phyloP scores from a whole-genome alignment of 495 filamentous ascomycete genomes.

The Evansstolkia leycettana region DNA sequence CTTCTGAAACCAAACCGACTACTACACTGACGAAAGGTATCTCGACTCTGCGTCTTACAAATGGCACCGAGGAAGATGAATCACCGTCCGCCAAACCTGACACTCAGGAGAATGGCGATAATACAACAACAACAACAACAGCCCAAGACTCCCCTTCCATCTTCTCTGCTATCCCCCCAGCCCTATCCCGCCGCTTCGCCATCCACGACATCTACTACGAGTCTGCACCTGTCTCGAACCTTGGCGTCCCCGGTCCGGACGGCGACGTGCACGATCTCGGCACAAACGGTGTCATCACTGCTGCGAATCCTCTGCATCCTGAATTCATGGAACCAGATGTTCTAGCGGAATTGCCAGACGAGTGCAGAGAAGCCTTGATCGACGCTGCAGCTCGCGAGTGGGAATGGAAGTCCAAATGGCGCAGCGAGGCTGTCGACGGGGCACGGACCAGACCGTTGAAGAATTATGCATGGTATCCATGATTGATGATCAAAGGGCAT shows the following conservation, averaged over 20 bases:
- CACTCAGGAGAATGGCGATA: slow-evolving; percentile 1
- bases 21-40: slow-evolving; percentile 21
- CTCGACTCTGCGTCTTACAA: slow-evolving; percentile 26
- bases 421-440: slow-evolving; percentile 43
- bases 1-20: slow-evolving; percentile 16
- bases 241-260: slow-evolving; percentile 55
- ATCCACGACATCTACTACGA: slow-evolving; percentile 60
- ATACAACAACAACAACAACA: slow-evolving; percentile 1
- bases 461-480: slow-evolving; percentile 37
- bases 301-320: slow-evolving; percentile 23
- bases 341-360: slow-evolving; percentile 52
- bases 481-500: slow-evolving; percentile 1
- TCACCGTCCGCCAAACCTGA: slow-evolving; percentile 2
- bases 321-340: slow-evolving; percentile 54
- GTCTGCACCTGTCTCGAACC: slow-evolving; percentile 41
- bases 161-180: slow-evolving; percentile 52
- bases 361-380: slow-evolving; percentile 59
- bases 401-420: slow-evolving; percentile 64
- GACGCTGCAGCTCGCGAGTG: slow-evolving; percentile 46
- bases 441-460: slow-evolving; percentile 36
- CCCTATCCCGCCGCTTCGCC: slow-evolving; percentile 61
- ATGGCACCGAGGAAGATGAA: slow-evolving; percentile 16
- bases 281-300: slow-evolving; percentile 50
- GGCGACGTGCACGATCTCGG: slow-evolving; percentile 45
- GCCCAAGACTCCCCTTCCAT: slow-evolving; percentile 12